phyloP scores from a whole-genome alignment of 257 asterid genomes.

The Nicotiana paniculata region DNA sequence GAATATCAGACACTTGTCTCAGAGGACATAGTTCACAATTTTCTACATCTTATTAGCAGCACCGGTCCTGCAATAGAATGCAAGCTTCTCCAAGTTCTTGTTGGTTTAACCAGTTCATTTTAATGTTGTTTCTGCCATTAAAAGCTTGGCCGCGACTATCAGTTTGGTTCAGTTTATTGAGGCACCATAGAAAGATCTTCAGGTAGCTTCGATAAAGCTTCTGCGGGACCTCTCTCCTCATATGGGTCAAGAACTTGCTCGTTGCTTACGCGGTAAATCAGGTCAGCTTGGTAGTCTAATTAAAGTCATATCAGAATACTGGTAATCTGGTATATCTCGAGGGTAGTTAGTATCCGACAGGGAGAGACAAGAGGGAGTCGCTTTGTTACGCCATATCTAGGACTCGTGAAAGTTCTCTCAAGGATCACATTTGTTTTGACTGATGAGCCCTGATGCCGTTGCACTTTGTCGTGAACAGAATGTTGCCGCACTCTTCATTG shows the following conservation, averaged over 20 bases:
- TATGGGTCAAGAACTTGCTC: constrained; percentile 79
- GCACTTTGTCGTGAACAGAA: constrained; percentile 54
- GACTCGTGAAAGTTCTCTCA: constrained; percentile 80
- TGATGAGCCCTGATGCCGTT: constrained; percentile 51
- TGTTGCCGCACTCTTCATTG: constrained; percentile 63
- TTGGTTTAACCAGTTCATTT: constrained; percentile 72
- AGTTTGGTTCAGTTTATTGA: constrained; percentile 92
- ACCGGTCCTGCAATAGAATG: constrained; percentile 92
- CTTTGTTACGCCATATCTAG: constrained; percentile 76
- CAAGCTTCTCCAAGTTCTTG: constrained; percentile 87
- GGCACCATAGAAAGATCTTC: constrained; percentile 76
- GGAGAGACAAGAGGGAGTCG: constrained; percentile 76
- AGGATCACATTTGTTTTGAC: constrained; percentile 64
- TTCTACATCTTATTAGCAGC: constrained; percentile 80
- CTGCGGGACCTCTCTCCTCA: constrained; percentile 74
- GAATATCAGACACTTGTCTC: constrained; percentile 76
- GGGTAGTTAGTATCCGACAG: constrained; percentile 56
- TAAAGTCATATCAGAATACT: constrained; percentile 39
- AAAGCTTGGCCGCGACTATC: constrained; percentile 76
- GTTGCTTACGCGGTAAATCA: constrained; percentile 60
- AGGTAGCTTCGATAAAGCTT: constrained; percentile 73
- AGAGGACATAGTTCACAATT: constrained; percentile 67
- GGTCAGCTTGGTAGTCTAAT: constrained; percentile 74
- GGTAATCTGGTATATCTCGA: constrained; percentile 8
- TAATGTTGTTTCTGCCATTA: constrained; percentile 68